Conservation (phyloP, 768 basidiomycete genomes). For the Mrakia blollopis region DNA sequence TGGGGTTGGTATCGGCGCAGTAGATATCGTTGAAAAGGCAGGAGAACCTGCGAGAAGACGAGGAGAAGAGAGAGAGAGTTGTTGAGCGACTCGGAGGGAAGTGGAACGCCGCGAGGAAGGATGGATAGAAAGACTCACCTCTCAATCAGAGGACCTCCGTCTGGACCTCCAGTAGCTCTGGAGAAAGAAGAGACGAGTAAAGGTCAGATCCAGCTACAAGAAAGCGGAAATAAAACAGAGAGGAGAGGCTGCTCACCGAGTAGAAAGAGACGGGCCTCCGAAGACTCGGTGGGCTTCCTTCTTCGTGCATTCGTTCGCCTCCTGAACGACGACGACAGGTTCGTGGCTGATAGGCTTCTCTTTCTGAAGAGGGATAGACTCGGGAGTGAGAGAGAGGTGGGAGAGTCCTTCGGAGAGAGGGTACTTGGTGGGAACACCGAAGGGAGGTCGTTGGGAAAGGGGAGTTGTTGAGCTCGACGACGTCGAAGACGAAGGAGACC, state of each 20-base stretch:
- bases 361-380: slow-evolving; percentile 4
- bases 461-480: slow-evolving; percentile 5
- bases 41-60: slow-evolving; percentile 33
- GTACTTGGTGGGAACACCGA: not conserved
- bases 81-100: not conserved
- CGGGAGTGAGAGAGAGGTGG: not conserved
- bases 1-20: slow-evolving; percentile 39
- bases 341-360: not conserved
- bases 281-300: not conserved
- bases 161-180: slow-evolving; percentile 40
- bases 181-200: not conserved
- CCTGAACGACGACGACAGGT: slow-evolving; percentile 2
- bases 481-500: not conserved
- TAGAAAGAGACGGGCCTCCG: not conserved
- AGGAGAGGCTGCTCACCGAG: not conserved
- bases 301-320: not conserved
- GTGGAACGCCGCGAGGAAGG: not conserved
- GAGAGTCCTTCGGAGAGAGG: slow-evolving; percentile 12
- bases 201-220: not conserved
- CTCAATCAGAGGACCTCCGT: slow-evolving; percentile 41
- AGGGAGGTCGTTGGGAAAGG: not conserved
- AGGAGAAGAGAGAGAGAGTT: not conserved
- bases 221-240: not conserved
- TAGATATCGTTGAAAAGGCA: slow-evolving; percentile 41
- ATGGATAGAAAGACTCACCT: slow-evolving; percentile 9